Percentiles rank a stretch among this genome's conserved stretches.
These are phyloP conservation scores for Isatis tinctoria DNA, from an alignment of 345 rosid genomes.

Conservation along the genomic window DNA sequence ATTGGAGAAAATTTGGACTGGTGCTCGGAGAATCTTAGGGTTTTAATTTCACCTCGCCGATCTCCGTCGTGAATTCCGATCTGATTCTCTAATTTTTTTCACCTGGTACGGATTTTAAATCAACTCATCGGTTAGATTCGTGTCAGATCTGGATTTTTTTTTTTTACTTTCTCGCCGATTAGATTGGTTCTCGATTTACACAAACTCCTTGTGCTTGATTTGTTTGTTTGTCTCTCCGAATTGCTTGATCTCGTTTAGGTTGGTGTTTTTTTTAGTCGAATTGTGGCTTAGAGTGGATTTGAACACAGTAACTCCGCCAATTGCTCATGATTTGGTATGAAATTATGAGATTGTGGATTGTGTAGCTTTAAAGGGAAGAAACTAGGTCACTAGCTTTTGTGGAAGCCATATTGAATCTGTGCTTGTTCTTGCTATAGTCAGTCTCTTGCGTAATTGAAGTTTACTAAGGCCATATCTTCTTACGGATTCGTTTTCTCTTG, in stretches of 20 bases:
- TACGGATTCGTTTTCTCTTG: not conserved
- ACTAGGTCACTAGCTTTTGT: not conserved
- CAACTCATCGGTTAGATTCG: not conserved
- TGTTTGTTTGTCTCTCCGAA: too few species aligned
- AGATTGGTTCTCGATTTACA: conserved; percentile 16
- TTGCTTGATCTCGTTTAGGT: conserved; percentile 12
- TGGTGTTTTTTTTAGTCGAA: not conserved
- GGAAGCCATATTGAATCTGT: not conserved
- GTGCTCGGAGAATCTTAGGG: conserved; percentile 21
- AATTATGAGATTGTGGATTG: not conserved
- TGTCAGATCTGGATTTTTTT: conserved; percentile 29
- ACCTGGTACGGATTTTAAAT: conserved; percentile 11
- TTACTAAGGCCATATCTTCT: not conserved
- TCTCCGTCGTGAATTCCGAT: conserved; percentile 9
- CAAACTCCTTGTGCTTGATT: not conserved
- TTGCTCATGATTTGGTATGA: not conserved
- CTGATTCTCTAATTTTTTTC: not conserved
- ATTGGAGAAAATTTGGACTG: not conserved
- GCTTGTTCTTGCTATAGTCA: not conserved
- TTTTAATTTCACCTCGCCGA: not conserved
- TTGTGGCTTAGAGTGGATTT: not conserved
- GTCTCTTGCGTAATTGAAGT: not conserved
- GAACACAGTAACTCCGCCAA: not conserved
- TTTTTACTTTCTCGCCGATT: not conserved
- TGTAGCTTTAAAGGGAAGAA: not conserved